Evolutionary conservation across 2,329 filamentous ascomycete species (phyloP).

Genomic region (Phaeosphaeriaceae sp.): DNA sequence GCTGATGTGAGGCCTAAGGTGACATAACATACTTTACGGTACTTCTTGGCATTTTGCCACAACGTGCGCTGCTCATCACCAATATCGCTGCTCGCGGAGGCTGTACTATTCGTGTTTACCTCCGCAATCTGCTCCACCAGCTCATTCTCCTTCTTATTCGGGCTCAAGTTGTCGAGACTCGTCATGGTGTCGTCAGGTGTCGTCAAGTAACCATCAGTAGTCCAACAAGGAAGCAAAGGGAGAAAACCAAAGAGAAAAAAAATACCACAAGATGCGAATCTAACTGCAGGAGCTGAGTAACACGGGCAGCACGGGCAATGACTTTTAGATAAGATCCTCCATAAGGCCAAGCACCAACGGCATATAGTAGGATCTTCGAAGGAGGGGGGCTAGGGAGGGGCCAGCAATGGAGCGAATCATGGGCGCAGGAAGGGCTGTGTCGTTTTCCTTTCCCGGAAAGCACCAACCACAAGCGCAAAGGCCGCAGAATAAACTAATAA

Average conservation of each 20-base stretch:
- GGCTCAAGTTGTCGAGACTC: conserved; percentile 7
- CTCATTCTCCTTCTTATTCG: conserved; percentile 9
- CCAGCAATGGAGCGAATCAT: too few species aligned
- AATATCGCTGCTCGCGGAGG: not conserved
- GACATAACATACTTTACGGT: conserved; percentile 32
- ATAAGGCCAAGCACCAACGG: too few species aligned
- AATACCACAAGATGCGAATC: not conserved
- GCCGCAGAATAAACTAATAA: too few species aligned
- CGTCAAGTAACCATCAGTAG: not conserved
- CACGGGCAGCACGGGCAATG: too few species aligned
- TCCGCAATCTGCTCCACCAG: conserved; percentile 17
- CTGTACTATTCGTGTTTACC: conserved; percentile 10
- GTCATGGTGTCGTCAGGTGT: conserved; percentile 10
- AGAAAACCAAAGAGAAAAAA: not conserved
- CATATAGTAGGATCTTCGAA: too few species aligned
- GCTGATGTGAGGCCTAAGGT: conserved; percentile 34
- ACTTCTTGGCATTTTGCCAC: conserved; percentile 42
- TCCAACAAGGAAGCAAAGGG: not conserved
- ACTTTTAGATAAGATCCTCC: too few species aligned
- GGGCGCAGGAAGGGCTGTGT: too few species aligned
- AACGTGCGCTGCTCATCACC: conserved; percentile 30
- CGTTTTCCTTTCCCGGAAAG: conserved; percentile 1
- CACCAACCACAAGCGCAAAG: not conserved
- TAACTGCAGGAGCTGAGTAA: too few species aligned
- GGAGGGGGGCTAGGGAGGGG: too few species aligned